These are phyloP conservation scores for Puya raimondii DNA, from an alignment of 176 grass and related monocot species.

Conservation along the genomic window DNA sequence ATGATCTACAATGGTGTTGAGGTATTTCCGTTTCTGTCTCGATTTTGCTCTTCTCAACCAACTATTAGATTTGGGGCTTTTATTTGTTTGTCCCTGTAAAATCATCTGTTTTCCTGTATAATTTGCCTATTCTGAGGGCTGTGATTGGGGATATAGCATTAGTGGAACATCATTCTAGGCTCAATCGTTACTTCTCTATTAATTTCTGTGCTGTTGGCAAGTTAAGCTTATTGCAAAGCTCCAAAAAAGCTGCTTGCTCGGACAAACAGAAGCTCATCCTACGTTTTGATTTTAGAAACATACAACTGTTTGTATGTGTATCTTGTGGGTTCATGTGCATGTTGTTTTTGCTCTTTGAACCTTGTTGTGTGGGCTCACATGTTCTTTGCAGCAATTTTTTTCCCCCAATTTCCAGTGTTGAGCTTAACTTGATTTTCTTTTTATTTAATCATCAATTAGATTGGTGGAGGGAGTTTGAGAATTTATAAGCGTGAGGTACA, in stretches of 20 bases:
- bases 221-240: too few relatives aligned
- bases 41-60: conserved; percentile 5
- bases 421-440: background rate
- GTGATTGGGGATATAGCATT: too few relatives aligned
- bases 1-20: conserved; percentile 95
- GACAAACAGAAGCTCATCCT: too few relatives aligned
- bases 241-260: too few relatives aligned
- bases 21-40: conserved; percentile 30
- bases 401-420: background rate
- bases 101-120: too few relatives aligned
- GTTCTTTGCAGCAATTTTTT: background rate
- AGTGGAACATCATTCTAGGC: too few relatives aligned
- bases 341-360: background rate
- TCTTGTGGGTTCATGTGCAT: background rate
- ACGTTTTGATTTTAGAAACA: too few relatives aligned
- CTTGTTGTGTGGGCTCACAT: background rate
- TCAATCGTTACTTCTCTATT: too few relatives aligned
- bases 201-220: too few relatives aligned
- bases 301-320: too few relatives aligned
- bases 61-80: background rate
- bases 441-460: conserved; percentile 29
- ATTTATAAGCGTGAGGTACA: conserved; percentile 92
- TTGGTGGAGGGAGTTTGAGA: conserved; percentile 90
- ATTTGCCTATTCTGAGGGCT: too few relatives aligned
- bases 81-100: background rate